Evolutionary conservation across 2,329 filamentous ascomycete genomes (phyloP).

Genomic region (Botrytis pseudocinerea): DNA sequence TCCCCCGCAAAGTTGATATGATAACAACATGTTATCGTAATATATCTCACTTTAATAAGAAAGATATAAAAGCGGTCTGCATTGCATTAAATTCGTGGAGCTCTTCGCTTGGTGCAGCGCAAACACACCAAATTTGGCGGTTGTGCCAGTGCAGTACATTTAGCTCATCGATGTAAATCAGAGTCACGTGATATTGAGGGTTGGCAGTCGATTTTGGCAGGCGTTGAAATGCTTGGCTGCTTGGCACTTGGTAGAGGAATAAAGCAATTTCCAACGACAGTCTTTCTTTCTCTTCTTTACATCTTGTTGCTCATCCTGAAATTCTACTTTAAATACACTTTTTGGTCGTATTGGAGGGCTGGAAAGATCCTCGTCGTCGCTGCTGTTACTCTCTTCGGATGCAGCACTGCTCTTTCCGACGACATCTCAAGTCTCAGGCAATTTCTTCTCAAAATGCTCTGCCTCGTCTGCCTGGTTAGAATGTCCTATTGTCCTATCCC

Average conservation of each 20-base stretch:
- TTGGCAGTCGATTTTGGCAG: neutral
- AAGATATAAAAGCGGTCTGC: conserved; percentile 22
- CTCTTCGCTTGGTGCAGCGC: conserved; percentile 1
- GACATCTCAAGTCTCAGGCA: neutral
- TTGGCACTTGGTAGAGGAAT: neutral
- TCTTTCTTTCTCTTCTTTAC: neutral
- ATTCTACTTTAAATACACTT: neutral
- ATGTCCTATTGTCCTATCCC: neutral
- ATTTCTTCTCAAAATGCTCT: neutral
- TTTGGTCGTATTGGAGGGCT: neutral
- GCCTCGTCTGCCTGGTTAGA: neutral
- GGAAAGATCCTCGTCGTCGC: neutral
- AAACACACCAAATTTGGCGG: neutral
- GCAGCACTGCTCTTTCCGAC: neutral
- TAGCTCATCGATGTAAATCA: neutral
- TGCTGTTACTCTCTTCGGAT: neutral
- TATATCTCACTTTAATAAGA: neutral
- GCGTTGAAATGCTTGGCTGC: neutral
- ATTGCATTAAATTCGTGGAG: conserved; percentile 15
- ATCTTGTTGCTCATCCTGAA: neutral
- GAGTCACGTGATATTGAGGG: neutral
- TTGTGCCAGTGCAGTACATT: neutral
- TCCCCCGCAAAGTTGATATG: conserved; percentile 1
- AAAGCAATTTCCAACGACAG: conserved; percentile 10
- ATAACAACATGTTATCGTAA: conserved; percentile 26